Percentiles rank a stretch among this genome's conserved stretches.
Evolutionary conservation across 345 rosid species (phyloP).

Genomic region (Boechera stricta): DNA sequence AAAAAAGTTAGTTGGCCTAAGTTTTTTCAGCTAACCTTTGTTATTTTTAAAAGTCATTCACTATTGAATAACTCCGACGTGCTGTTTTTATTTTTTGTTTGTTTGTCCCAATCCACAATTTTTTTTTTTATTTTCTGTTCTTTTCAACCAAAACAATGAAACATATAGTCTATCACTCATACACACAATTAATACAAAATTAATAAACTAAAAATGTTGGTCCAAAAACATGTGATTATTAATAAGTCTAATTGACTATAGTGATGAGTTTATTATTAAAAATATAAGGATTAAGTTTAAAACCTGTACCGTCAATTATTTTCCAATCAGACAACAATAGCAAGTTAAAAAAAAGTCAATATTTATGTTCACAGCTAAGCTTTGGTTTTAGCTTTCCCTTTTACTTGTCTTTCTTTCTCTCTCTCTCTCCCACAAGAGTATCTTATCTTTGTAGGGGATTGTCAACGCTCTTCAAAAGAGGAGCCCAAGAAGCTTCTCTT

Average conservation of each 20-base stretch:
- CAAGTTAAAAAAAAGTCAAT: neutral
- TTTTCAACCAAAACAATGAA: too few relatives aligned
- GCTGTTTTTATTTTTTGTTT: neutral
- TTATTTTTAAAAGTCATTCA: neutral
- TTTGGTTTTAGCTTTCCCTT: constrained; percentile 1
- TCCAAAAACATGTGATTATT: neutral
- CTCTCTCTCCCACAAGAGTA: constrained; percentile 33
- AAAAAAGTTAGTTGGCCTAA: constrained; percentile 22
- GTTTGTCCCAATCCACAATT: neutral
- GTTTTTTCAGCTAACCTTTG: neutral
- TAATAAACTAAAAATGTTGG: too few relatives aligned
- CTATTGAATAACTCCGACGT: neutral
- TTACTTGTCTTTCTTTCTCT: constrained; percentile 11
- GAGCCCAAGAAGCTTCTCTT: constrained; percentile 62
- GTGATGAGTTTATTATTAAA: too few relatives aligned
- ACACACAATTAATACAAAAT: too few relatives aligned
- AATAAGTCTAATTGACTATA: too few relatives aligned
- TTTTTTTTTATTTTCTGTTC: too few relatives aligned
- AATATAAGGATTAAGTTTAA: too few relatives aligned
- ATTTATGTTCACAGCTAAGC: neutral
- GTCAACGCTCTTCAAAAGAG: constrained; percentile 72
- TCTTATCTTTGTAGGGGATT: constrained; percentile 43
- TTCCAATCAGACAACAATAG: neutral
- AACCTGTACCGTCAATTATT: neutral
- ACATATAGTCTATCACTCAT: too few relatives aligned